Evolutionary conservation across 2,329 filamentous ascomycete genomes (phyloP), one percentile per base, ranked within the genome.

Genomic region (Colletotrichum abscissum): DNA sequence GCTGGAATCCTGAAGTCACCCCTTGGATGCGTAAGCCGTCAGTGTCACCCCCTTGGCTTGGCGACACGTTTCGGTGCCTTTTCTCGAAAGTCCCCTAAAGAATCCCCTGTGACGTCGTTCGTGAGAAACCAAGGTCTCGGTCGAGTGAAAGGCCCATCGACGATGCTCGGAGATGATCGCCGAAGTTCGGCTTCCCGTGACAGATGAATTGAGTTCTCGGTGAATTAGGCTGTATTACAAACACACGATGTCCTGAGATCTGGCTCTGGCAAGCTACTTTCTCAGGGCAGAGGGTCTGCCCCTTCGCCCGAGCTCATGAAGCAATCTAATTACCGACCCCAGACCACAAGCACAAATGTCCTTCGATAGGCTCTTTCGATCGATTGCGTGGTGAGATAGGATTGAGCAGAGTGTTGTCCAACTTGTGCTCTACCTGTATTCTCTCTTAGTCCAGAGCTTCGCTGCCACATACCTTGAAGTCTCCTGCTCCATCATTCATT

Each of bases 1-100:
- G 26, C 33, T 57, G 46, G 69, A 72, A 72, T 72, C 19, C 28
- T 33, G 26, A 59, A 19, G 22, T 19, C n/a, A 42, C 56, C 55
- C 60, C 57, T 66, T 22, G 56, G 14, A 49, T n/a, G 28, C 22
- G 42, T 54, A 63, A 46, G 35, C 46, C 62, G 46, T 46, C 33
- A 35, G 33, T 35, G 33, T 35, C 28, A 14, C 16, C 33, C 49
- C 14, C 49, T 58, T 57, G 66, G 22, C 38, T 42, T 42, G 38
- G 38, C 42, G 55, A 42, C 60, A 65, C 56, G 55, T 57, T 52
- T 58, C 54, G 35, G 19, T 65, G 16, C 24, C 60, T 46, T 64
- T 64, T 7, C 35, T 58, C 22, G 5, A n/a, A 14, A 14, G 11
- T 19, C 5, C 19, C 11, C 24, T 24, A 11, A 60, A 11, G 14